A percentile compares a stretch with the other conserved stretches of the same genome.
Evolutionary conservation across 2,329 filamentous ascomycete genomes (phyloP).

Genomic region (Stagonosporopsis chrysanthemi): DNA sequence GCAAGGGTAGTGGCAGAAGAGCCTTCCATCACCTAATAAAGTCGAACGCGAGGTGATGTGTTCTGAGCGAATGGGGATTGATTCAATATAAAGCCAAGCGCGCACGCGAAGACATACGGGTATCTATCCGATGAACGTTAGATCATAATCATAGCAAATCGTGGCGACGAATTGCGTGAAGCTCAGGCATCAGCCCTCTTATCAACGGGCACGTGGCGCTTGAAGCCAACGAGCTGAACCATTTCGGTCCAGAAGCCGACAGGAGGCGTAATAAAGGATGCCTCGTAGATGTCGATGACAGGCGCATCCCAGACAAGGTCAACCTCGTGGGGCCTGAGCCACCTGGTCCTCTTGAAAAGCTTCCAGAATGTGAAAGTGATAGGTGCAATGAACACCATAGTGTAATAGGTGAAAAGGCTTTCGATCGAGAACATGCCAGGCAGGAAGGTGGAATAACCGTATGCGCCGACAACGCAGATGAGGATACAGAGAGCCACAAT

Average conservation of each 20-base stretch:
- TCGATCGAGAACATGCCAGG: slow-evolving; percentile 57
- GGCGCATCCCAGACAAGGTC: slow-evolving; percentile 55
- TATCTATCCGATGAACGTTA: slow-evolving; percentile 25
- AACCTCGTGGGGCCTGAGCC: slow-evolving; percentile 59
- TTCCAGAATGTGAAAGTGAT: slow-evolving; percentile 69
- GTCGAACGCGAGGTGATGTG: neutral
- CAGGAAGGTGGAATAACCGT: slow-evolving; percentile 62
- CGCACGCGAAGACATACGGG: slow-evolving; percentile 16
- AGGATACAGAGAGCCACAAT: slow-evolving; percentile 59
- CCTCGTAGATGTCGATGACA: slow-evolving; percentile 50
- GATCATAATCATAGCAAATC: slow-evolving; percentile 10
- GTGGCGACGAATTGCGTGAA: neutral
- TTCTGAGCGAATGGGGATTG: slow-evolving; percentile 30
- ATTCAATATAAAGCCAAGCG: slow-evolving; percentile 21
- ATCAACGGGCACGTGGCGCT: slow-evolving; percentile 40
- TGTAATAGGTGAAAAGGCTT: slow-evolving; percentile 63
- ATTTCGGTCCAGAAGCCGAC: slow-evolving; percentile 48
- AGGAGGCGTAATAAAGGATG: slow-evolving; percentile 52
- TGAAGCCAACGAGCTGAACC: slow-evolving; percentile 44
- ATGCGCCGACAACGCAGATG: slow-evolving; percentile 59
- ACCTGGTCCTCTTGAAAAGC: slow-evolving; percentile 65
- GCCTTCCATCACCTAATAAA: slow-evolving; percentile 16
- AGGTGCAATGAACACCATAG: slow-evolving; percentile 59
- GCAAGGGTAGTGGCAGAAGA: slow-evolving; percentile 24
- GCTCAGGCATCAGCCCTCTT: slow-evolving; percentile 34